Base-by-base conservation (phyloP, 768 basidiomycete species). In the Coprinopsis sp. region DNA sequence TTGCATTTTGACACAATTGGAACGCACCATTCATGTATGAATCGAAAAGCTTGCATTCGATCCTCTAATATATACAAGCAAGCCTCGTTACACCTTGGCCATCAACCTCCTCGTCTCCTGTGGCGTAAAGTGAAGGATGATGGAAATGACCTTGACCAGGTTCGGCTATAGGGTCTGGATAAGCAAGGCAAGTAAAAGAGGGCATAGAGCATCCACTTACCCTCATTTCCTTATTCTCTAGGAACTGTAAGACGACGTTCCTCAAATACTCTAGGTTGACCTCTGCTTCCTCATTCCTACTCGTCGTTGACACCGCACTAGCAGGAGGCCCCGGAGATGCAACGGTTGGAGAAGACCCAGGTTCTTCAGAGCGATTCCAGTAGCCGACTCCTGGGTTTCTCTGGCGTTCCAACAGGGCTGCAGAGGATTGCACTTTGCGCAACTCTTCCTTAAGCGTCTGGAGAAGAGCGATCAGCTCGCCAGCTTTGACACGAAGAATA, bases 151-250 rank as follows among this genome's bases (percentile, higher is more conserved):
- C 45, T 86, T 79, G 22, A 98, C 82, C 25, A 99, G 81, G 56
- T 92, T 90, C 0, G 92, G 89, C 87, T 92, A 49, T n/a, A 47
- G 16, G 28, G 22, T 50, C 13, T 37, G 8, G 7, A 39, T 39
- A 28, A 34, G 30, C 24, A 28, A 7, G 24, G 33, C 14, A 38
- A 30, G 14, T 2, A 3, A 11, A 28, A n/a, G 25, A 19, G 3
- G 38, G 30, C 19, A 5, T n/a, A 14, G 11, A 24, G 21, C 4
- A 12, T n/a, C 1, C 3, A 70, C 90, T 62, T 59, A 93, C 93
- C 68, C 96, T 77, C 93, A 97, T 97, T 64, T 98, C 93, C 62
- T 95, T 93, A 68, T 97, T 90, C 62, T 99, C 96, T 40, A 99
- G 72, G 70, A 99, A 99, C 63, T 98, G 96, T 37, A 99, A 64